These are phyloP conservation scores for Pseudisothecium myosuroides DNA, from an alignment of 225 moss, liverwort and hornwort genomes.

Conservation along the genomic window DNA sequence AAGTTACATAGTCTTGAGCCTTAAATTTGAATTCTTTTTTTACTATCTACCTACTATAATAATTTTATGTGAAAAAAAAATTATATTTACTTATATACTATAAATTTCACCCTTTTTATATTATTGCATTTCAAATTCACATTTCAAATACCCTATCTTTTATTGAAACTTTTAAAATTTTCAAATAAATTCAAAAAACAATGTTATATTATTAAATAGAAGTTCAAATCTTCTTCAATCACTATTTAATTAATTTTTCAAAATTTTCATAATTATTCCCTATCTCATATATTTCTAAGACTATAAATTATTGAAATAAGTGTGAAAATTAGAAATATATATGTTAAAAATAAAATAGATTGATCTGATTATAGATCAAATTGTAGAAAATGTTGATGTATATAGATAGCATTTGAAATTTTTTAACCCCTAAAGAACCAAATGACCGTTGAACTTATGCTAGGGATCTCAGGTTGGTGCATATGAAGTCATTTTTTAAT, in stretches of 20 bases:
- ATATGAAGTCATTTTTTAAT: no score
- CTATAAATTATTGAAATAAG: rapidly evolving
- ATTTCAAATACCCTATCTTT: neutral
- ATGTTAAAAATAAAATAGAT: neutral
- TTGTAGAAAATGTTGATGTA: neutral
- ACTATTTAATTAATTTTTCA: rapidly evolving
- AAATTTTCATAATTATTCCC: no score
- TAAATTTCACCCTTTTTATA: rapidly evolving
- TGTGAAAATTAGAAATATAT: neutral
- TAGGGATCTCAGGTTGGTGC: no score
- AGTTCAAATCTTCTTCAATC: neutral
- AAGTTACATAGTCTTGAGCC: rapidly evolving
- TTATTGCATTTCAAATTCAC: neutral
- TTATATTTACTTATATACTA: rapidly evolving
- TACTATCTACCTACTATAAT: no score
- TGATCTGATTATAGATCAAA: neutral
- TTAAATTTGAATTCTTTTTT: no score
- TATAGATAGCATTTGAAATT: neutral
- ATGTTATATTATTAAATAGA: neutral
- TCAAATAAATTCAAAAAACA: neutral
- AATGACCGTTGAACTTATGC: no score
- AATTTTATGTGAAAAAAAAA: neutral
- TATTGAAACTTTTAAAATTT: neutral
- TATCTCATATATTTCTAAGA: neutral
- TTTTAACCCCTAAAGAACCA: no score